Conservation (phyloP, 2,329 filamentous ascomycete genomes). For the Conoideocrella luteorostrata region DNA sequence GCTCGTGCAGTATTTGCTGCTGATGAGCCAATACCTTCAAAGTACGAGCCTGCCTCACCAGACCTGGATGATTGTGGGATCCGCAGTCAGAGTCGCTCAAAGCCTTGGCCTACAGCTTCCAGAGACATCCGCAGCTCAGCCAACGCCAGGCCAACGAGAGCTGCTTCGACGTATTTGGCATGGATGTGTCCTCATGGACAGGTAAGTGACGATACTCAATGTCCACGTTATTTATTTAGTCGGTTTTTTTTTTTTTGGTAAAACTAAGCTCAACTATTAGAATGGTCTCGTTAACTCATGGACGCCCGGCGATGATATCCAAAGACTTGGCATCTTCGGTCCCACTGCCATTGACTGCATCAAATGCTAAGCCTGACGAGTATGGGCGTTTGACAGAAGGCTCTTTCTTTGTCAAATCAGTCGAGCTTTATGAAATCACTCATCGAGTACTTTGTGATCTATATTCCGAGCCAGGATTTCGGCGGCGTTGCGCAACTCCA, state of each 20-base stretch:
- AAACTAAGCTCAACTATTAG: constrained; percentile 13
- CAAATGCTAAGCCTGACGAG: constrained; percentile 9
- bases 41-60: constrained; percentile 40
- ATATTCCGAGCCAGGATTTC: constrained; percentile 16
- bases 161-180: constrained; percentile 27
- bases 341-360: constrained; percentile 17
- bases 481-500: constrained; percentile 8
- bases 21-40: constrained; percentile 43
- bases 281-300: constrained; percentile 29
- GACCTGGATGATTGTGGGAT: constrained; percentile 42
- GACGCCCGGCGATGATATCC: constrained; percentile 29
- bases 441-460: constrained; percentile 23
- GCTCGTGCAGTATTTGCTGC: constrained; percentile 38
- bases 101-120: constrained; percentile 38
- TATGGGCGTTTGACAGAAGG: constrained; percentile 1
- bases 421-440: constrained; percentile 31
- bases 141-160: constrained; percentile 19
- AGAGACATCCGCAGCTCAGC: constrained; percentile 24
- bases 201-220: too few relatives aligned
- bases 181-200: constrained; percentile 32
- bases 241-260: not conserved
- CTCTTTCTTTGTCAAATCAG: constrained; percentile 28
- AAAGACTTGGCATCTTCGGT: constrained; percentile 19
- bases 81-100: constrained; percentile 40
- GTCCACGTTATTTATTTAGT: too few relatives aligned